Evolutionary conservation across 1,139 yeast genomes (phyloP).

Genomic region (Trichomonascaceae sp.): DNA sequence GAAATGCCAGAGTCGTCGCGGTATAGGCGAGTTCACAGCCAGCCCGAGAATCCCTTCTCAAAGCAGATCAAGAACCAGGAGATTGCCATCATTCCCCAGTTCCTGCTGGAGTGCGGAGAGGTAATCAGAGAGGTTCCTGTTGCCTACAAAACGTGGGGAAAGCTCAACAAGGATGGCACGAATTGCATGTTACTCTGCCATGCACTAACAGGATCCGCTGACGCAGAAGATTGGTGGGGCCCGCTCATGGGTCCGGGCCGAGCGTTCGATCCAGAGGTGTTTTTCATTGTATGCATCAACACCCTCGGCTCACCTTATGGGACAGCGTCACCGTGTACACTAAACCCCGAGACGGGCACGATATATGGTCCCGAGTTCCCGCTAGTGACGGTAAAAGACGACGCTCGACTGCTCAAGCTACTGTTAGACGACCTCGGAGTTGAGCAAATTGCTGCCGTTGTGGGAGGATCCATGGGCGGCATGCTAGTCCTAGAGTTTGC

Average conservation of each 20-base stretch:
- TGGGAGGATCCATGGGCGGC: slow-evolving; percentile 99
- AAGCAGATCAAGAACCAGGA: slow-evolving; percentile 67
- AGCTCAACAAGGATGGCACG: slow-evolving; percentile 47
- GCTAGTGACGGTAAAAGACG: slow-evolving; percentile 81
- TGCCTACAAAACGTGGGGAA: slow-evolving; percentile 95
- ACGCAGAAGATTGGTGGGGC: slow-evolving; percentile 97
- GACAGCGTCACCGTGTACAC: slow-evolving; percentile 79
- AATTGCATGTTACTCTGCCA: slow-evolving; percentile 85
- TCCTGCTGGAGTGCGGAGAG: slow-evolving; percentile 74
- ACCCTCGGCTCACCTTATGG: slow-evolving; percentile 95
- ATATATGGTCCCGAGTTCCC: slow-evolving; percentile 94
- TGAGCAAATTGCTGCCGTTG: slow-evolving; percentile 61
- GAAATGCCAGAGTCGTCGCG: slow-evolving; percentile 8
- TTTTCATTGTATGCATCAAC: slow-evolving; percentile 75
- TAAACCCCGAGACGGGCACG: slow-evolving; percentile 56
- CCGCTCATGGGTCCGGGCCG: slow-evolving; percentile 76
- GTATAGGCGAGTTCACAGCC: slow-evolving; percentile 20
- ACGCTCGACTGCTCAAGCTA: slow-evolving; percentile 61
- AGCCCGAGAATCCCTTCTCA: slow-evolving; percentile 60
- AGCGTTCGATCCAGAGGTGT: slow-evolving; percentile 84
- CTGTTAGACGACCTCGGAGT: slow-evolving; percentile 66
- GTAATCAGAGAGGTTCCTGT: slow-evolving; percentile 63
- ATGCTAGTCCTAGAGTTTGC: slow-evolving; percentile 87
- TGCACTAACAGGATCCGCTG: slow-evolving; percentile 91
- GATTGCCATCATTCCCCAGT: slow-evolving; percentile 67